Evolutionary conservation across 257 asterid species (phyloP), one percentile per base, ranked within the genome.

Genomic region (Nicotiana attenuata): DNA sequence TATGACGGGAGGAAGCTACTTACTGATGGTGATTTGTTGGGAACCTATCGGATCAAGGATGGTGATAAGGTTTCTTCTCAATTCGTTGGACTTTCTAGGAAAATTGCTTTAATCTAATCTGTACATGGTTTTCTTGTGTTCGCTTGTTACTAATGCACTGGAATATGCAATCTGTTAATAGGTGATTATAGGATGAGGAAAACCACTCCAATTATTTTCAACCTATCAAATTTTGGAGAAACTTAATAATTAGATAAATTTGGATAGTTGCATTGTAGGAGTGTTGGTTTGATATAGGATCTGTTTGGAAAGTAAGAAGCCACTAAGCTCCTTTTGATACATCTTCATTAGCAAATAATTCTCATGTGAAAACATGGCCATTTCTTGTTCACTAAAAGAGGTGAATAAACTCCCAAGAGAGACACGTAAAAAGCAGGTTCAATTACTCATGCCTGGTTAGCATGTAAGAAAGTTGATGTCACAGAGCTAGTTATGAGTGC

Each of bases 1-100:
- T 92, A 90, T 41, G 88, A 90, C 66, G 91, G 95, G 52, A 90
- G 82, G 87, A 91, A 88, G 82, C 85, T 94, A 85, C 84, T 92
- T 56, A 83, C 15, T 69, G 94, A 94, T 83, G 67, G 77, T 22
- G 93, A 93, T 83, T 85, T 80, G 84, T 81, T 94, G 33, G 89
- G 90, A 83, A 81, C 77, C 85, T 65, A 91, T 68, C 91, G 92
- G 86, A 90, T 94, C 82, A 86, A 87, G 90, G 97, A 92, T 82
- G 97, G 95, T 45, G 97, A 90, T 88, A 87, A 94, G 98, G 98
- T 94, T 88, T 69, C 89, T 85, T 77, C 5, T 83, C 45, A 41
- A 57, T 77, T 47, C 24, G 29, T 14, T 45, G 3, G 10, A 31
- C 57, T 83, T 13, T 5, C 13, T 1, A 31, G 17, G 45, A 5